Evolutionary conservation across 495 filamentous ascomycete species (phyloP), one percentile per base, ranked within the genome.

Genomic region (Penicillium egyptiacum): DNA sequence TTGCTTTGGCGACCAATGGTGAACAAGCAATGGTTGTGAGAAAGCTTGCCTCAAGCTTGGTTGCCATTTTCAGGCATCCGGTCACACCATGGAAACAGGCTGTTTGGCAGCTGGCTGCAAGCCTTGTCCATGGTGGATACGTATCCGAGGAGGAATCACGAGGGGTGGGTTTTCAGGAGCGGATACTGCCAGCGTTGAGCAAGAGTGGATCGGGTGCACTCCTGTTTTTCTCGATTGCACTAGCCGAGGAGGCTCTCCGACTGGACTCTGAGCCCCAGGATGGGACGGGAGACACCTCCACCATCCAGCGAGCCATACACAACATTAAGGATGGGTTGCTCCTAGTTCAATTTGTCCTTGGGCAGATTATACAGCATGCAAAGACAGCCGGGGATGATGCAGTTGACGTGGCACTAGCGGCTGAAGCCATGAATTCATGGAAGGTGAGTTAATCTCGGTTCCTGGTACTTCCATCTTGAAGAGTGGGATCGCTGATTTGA

Each of bases 41-140:
- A 67, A 98, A 98, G 73, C 78, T 97, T 22, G 92, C 91, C 61
- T 85, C 88, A 22, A 89, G 90, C 39, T 70, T 97, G 9, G 87
- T 88, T 37, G 85, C 88, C 5, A 90, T 88, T 64, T 96, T 91
- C 64, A 73, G 91, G 28, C 86, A 88, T 50, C 86, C 88, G 40
- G 82, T 83, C 0, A 72, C 81, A 23, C 75, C 80, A 4, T 96
- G 91, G 90, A 76, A 76, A 30, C 77, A 75, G 55, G 90, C 86
- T 51, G 46, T 96, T 9, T 80, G 79, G 59, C 88, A 91, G 63
- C 72, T 96, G 9, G 75, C 56, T 73, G 82, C 66, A 85, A 85
- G 66, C 66, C 90, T 62, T 75, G 81, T 56, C 59, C 77, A 58
- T 79, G 83, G 54, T 67, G 79, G 49, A 70, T 76, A 82, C 20